These are phyloP conservation scores for Baorangia bicolor DNA, from an alignment of 768 basidiomycete genomes.

Conservation along the genomic window DNA sequence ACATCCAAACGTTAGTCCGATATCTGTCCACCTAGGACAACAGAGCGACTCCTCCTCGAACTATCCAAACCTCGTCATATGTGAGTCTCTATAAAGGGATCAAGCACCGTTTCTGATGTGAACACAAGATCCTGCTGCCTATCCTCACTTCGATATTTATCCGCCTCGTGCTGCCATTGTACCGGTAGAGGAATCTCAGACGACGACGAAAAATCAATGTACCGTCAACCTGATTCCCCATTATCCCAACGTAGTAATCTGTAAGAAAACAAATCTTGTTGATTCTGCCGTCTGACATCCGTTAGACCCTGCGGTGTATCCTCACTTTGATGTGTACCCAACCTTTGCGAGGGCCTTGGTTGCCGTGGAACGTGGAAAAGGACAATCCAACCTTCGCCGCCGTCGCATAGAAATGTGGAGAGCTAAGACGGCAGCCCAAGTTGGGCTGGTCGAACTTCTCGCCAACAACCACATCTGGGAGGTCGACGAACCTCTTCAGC, in stretches of 20 bases:
- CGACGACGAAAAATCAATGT: background rate
- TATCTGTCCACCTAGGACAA: background rate
- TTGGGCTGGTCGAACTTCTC: constrained; percentile 18
- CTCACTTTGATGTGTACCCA: constrained; percentile 22
- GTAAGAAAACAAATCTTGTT: constrained; percentile 22
- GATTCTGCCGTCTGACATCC: constrained; percentile 3
- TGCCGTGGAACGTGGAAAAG: background rate
- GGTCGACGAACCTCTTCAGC: constrained; percentile 37
- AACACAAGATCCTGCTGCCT: constrained; percentile 37
- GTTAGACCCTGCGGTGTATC: constrained; percentile 25
- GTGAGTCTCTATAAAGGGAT: constrained; percentile 17
- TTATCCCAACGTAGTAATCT: constrained; percentile 39
- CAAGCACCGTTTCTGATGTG: constrained; percentile 17
- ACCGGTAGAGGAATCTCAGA: background rate
- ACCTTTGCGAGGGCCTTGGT: background rate
- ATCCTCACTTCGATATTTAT: constrained; percentile 44
- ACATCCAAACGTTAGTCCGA: background rate
- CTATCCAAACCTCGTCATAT: constrained; percentile 30
- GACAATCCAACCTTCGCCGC: constrained; percentile 3
- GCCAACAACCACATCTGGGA: constrained; percentile 21
- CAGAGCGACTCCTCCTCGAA: constrained; percentile 6
- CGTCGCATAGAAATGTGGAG: constrained; percentile 20
- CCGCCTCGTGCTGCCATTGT: constrained; percentile 14
- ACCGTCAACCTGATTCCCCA: constrained; percentile 8
- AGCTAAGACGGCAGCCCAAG: constrained; percentile 18